These are phyloP conservation scores for Hansenula lynferdii DNA, from an alignment of 1,139 yeast genomes.

Conservation along the genomic window DNA sequence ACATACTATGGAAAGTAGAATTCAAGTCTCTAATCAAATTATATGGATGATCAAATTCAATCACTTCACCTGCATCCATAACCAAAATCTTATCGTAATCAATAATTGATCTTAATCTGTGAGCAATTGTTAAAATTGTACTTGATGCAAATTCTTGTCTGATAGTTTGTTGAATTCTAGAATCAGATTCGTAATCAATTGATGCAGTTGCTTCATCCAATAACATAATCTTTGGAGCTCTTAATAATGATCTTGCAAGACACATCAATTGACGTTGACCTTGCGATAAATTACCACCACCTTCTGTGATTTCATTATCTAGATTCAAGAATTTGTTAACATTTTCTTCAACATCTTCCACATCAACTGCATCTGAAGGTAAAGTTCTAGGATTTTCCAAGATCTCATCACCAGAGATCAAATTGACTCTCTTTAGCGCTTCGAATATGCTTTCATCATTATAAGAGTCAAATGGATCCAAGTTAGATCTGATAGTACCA, in stretches of 20 bases:
- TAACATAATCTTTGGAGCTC: constrained; percentile 79
- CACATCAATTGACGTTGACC: constrained; percentile 96
- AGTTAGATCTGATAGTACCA: constrained; percentile 76
- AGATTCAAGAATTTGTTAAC: constrained; percentile 74
- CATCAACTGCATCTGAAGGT: no score
- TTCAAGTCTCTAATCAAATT: constrained; percentile 57
- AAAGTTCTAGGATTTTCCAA: constrained; percentile 12
- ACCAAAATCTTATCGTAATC: constrained; percentile 93
- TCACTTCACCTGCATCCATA: constrained; percentile 92
- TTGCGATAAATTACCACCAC: constrained; percentile 89
- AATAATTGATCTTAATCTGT: constrained; percentile 86
- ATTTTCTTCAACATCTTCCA: constrained; percentile 46
- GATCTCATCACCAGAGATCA: constrained; percentile 41
- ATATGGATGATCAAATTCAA: constrained; percentile 86
- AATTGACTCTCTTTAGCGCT: constrained; percentile 81
- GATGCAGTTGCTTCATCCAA: constrained; percentile 97
- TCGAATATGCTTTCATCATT: constrained; percentile 71
- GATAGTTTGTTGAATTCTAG: constrained; percentile 85
- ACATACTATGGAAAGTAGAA: constrained; percentile 81
- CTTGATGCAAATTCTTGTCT: constrained; percentile 79
- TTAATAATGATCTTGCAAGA: constrained; percentile 82
- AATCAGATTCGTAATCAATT: constrained; percentile 89
- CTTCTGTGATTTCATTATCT: constrained; percentile 69
- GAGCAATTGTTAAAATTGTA: constrained; percentile 93
- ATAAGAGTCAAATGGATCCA: constrained; percentile 77